Evolutionary conservation across 805 yeast genomes (phyloP).

Genomic region (Candida fluviatilis): DNA sequence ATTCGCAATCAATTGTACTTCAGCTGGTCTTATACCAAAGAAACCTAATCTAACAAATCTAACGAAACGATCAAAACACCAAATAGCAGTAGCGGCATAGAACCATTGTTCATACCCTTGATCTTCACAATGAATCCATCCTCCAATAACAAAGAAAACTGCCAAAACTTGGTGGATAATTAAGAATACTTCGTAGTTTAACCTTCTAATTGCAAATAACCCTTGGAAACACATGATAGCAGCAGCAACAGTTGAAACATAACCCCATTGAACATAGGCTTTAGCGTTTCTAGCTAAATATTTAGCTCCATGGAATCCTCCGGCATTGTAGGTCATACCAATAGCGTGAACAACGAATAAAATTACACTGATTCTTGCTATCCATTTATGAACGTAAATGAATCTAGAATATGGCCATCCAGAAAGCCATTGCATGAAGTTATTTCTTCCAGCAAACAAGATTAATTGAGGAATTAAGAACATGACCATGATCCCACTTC

Average conservation of each 20-base stretch:
- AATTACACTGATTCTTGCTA: constrained; percentile 42
- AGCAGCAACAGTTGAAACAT: constrained; percentile 25
- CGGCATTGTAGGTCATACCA: constrained; percentile 41
- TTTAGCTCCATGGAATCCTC: constrained; percentile 17
- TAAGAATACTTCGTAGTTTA: constrained; percentile 49
- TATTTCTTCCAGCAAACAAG: constrained; percentile 70
- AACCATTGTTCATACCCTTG: constrained; percentile 20
- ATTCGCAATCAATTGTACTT: constrained; percentile 30
- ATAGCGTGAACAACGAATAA: constrained; percentile 45
- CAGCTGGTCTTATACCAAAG: constrained; percentile 35
- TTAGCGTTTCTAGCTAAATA: constrained; percentile 25
- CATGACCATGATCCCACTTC: constrained; percentile 49
- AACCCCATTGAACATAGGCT: constrained; percentile 24
- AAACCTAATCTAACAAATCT: constrained; percentile 25
- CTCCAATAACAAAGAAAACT: constrained; percentile 44
- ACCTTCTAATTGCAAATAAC: constrained; percentile 46
- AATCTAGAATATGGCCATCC: constrained; percentile 53
- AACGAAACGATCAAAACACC: constrained; percentile 33
- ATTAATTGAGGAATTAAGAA: constrained; percentile 54
- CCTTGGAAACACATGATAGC: constrained; percentile 47
- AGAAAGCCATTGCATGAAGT: constrained; percentile 54
- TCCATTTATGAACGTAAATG: constrained; percentile 54
- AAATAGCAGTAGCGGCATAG: constrained; percentile 29
- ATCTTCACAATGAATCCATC: constrained; percentile 49
- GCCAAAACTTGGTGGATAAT: constrained; percentile 30